Evolutionary conservation across 352 stramenopile species (phyloP).

Genomic region (Pelagophyceae sp.): DNA sequence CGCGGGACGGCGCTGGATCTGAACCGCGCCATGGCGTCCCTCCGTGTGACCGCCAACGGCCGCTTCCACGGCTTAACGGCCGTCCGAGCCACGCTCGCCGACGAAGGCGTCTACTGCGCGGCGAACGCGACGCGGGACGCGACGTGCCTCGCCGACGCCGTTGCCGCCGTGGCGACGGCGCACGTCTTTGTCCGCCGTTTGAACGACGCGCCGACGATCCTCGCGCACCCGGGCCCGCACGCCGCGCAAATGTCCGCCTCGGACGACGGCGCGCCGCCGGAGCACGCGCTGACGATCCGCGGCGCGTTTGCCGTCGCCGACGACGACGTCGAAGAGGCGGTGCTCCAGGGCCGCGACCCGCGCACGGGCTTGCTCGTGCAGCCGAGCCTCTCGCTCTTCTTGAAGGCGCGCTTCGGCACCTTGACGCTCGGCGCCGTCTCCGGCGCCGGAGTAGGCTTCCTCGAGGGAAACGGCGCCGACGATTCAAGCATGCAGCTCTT

Average conservation of each 20-base stretch:
- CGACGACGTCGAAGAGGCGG: background rate
- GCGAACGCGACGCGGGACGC: background rate
- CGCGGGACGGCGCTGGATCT: conserved; percentile 25
- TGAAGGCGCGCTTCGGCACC: background rate
- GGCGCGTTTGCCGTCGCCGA: background rate
- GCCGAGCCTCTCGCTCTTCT: background rate
- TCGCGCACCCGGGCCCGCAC: background rate
- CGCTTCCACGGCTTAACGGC: background rate
- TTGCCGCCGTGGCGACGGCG: background rate
- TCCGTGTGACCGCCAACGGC: conserved; percentile 25
- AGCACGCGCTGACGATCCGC: background rate
- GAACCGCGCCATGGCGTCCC: conserved; percentile 33
- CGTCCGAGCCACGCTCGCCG: background rate
- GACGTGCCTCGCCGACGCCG: background rate
- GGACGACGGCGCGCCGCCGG: background rate
- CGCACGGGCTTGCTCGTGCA: background rate
- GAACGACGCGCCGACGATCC: background rate
- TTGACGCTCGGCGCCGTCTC: background rate
- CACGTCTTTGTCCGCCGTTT: background rate
- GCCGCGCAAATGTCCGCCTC: background rate
- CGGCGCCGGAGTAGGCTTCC: background rate
- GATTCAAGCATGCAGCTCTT: background rate
- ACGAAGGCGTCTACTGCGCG: background rate
- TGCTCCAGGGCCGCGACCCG: background rate
- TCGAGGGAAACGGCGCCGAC: background rate